These are phyloP conservation scores for Cucurbita maxima DNA, from an alignment of 306 rosid species.

Conservation along the genomic window DNA sequence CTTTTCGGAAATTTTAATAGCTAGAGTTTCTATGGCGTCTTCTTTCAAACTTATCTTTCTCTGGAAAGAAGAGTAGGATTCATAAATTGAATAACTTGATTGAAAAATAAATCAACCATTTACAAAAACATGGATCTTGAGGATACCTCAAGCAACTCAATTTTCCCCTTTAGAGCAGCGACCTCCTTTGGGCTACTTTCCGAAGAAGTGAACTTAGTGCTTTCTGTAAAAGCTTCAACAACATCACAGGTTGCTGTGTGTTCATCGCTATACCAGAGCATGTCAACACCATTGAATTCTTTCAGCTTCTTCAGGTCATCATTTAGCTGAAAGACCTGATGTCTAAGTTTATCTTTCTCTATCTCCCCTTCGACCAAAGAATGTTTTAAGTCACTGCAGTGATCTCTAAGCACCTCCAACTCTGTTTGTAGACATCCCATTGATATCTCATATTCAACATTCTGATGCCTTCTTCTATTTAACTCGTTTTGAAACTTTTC, in stretches of 20 bases:
- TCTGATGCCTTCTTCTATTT: slow-evolving; percentile 22
- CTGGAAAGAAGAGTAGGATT: slow-evolving; percentile 21
- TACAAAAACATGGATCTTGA: background rate
- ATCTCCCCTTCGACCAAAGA: slow-evolving; percentile 43
- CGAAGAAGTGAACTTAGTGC: slow-evolving; percentile 23
- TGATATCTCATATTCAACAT: slow-evolving; percentile 39
- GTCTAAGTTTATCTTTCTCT: slow-evolving; percentile 61
- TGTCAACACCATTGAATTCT: slow-evolving; percentile 36
- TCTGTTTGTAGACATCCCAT: slow-evolving; percentile 34
- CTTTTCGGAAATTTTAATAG: slow-evolving; percentile 40
- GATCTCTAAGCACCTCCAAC: slow-evolving; percentile 42
- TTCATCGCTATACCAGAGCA: slow-evolving; percentile 40
- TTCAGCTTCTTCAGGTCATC: slow-evolving; percentile 52
- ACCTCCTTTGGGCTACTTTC: slow-evolving; percentile 45
- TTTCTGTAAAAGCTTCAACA: slow-evolving; percentile 24
- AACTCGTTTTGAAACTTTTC: slow-evolving; percentile 37
- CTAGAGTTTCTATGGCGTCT: slow-evolving; percentile 46
- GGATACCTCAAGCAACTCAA: slow-evolving; percentile 74
- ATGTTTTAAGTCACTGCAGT: slow-evolving; percentile 35
- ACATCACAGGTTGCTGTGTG: slow-evolving; percentile 27
- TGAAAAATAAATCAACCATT: background rate
- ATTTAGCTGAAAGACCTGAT: slow-evolving; percentile 47
- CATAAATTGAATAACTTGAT: background rate
- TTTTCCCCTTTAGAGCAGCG: slow-evolving; percentile 50
- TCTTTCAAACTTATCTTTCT: slow-evolving; percentile 51